Conservation (phyloP, 345 rosid genomes). For the Arabidopsis suecica region DNA sequence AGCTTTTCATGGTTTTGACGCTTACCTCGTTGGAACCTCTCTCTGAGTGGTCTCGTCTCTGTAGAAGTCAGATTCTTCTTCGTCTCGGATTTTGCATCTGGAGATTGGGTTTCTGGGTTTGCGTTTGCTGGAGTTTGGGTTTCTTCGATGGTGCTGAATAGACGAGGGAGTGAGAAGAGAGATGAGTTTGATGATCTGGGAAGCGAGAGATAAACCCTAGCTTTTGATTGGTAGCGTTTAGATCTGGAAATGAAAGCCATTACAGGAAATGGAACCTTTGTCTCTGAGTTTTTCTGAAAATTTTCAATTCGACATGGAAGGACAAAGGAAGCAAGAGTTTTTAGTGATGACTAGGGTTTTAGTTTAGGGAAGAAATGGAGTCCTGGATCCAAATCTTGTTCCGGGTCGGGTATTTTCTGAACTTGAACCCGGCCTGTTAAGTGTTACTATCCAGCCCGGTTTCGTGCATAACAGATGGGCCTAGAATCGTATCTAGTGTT, state of each 20-base stretch:
- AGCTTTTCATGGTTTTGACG: constrained; percentile 58
- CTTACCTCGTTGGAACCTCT: constrained; percentile 50
- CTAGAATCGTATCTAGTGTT: neutral
- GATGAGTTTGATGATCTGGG: constrained; percentile 45
- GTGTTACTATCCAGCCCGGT: neutral
- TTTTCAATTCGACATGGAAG: constrained; percentile 9
- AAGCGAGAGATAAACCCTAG: constrained; percentile 45
- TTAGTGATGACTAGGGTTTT: constrained; percentile 36
- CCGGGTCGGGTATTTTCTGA: constrained; percentile 33
- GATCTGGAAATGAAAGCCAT: constrained; percentile 59
- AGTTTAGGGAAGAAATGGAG: constrained; percentile 30
- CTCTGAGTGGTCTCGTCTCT: constrained; percentile 31
- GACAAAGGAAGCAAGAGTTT: constrained; percentile 18
- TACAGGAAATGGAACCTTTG: neutral
- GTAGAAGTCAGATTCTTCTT: constrained; percentile 2
- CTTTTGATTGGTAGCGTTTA: constrained; percentile 50
- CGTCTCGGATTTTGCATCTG: constrained; percentile 2
- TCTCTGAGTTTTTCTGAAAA: constrained; percentile 7
- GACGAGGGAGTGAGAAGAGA: constrained; percentile 40
- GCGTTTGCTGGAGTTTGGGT: constrained; percentile 1
- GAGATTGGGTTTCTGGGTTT: constrained; percentile 23
- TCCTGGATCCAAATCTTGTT: constrained; percentile 15
- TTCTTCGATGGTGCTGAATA: constrained; percentile 54
- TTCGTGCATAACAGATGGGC: neutral
- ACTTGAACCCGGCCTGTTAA: constrained; percentile 21